Conservation (phyloP, 768 basidiomycete genomes). For the Mycena filopes region DNA sequence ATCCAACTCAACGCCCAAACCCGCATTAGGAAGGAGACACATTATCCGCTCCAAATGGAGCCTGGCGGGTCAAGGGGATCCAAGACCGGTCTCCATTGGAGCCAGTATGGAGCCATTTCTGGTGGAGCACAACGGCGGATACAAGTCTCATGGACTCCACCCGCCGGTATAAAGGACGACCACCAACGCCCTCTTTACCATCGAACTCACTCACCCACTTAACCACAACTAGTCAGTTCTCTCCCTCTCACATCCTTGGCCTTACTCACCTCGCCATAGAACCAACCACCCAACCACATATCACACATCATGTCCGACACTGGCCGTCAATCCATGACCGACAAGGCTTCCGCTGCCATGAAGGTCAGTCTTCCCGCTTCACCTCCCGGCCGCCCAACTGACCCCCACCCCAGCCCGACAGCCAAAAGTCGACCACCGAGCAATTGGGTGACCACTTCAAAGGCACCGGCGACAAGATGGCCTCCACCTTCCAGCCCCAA, state of each 20-base stretch:
- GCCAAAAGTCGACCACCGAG: constrained; percentile 65
- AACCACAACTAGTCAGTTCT: not conserved
- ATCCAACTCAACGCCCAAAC: too few relatives aligned
- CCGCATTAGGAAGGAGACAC: too few relatives aligned
- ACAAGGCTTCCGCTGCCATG: constrained; percentile 61
- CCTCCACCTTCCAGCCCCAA: constrained; percentile 62
- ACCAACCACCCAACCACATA: not conserved
- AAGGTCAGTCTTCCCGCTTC: constrained; percentile 56
- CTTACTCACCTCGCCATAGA: not conserved
- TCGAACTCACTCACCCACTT: too few relatives aligned
- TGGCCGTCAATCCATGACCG: constrained; percentile 67
- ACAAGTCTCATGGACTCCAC: too few relatives aligned
- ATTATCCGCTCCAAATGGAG: too few relatives aligned
- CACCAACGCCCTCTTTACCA: not conserved
- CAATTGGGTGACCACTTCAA: constrained; percentile 60
- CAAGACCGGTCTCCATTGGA: too few relatives aligned
- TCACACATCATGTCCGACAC: constrained; percentile 61
- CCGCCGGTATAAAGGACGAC: not conserved
- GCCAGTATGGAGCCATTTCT: too few relatives aligned
- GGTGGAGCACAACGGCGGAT: too few relatives aligned
- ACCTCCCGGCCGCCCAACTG: not conserved
- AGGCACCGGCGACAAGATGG: constrained; percentile 57
- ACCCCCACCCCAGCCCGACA: constrained; percentile 58
- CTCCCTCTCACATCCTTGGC: too few relatives aligned
- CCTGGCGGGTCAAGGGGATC: too few relatives aligned